Base-by-base conservation (phyloP, 208 protist species). In the Wallacemonas sp. region DNA sequence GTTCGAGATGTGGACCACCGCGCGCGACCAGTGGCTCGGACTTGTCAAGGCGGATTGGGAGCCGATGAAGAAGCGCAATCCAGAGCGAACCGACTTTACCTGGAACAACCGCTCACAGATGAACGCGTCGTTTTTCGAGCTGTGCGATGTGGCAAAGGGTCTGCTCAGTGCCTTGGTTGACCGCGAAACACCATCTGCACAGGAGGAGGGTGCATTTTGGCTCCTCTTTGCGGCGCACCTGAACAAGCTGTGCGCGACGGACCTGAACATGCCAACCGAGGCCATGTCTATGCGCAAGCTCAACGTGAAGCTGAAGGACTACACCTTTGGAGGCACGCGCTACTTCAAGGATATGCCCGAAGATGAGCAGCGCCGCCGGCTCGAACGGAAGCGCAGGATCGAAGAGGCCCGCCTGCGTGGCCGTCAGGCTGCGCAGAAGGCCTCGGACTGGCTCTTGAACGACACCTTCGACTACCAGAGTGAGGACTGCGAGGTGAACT, bases 291-390 rank as follows among this genome's bases (percentile, higher is more conserved):
- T 97, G 57, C 71, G 58, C 21, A 97, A 97, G 58, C 72, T 97
- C 1, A 95, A 95, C 49, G 85, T 97, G 6, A 97, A 97, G 70
- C 57, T 97, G 38, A 95, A 94, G 67, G 92, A 97, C 70, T 97
- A 84, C 68, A 78, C 79, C 57, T 95, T 95, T 85, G 92, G 92
- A 24, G 90, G 92, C 23, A 94, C 92, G 33, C 82, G 92, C 23
- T 97, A 97, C 64, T 87, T 92, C 60, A 96, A 94, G 60, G 85
- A 97, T 68, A 91, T 96, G 87, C 83, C 85, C 1, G 61, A 46
- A 4, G 80, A 93, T 38, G 84, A 93, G 70, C 77, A 92, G 69
- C 41, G 81, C 47, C 68, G 88, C 21, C 70, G 88, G 3, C 44
- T 84, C 19, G 76, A 83, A 60, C 65, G 88, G 23, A 80, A 75